Percentiles rank a stretch among this genome's conserved stretches.
Evolutionary conservation across 2,329 filamentous ascomycete species (phyloP).

Genomic region (Ophiostoma novo-ulmi): DNA sequence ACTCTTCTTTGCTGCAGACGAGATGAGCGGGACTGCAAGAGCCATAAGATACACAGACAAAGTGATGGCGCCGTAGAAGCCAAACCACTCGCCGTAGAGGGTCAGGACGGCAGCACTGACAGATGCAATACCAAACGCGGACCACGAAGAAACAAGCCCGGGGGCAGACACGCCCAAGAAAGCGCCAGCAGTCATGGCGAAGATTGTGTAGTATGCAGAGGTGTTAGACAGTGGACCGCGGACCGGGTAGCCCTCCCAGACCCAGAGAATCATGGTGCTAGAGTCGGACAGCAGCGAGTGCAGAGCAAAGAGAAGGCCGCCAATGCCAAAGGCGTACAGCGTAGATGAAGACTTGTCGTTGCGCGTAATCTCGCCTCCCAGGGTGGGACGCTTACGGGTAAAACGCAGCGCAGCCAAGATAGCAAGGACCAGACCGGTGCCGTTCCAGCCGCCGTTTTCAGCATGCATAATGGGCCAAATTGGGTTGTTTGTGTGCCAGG

Average conservation of each 20-base stretch:
- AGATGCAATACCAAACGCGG: constrained; percentile 70
- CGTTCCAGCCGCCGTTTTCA: constrained; percentile 89
- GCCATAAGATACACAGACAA: constrained; percentile 78
- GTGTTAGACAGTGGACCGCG: constrained; percentile 80
- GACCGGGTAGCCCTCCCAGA: constrained; percentile 93
- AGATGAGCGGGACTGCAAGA: constrained; percentile 67
- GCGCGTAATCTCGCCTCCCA: constrained; percentile 33
- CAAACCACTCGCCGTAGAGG: constrained; percentile 73
- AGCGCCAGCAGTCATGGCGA: constrained; percentile 79
- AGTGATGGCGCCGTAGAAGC: constrained; percentile 76
- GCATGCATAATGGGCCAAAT: constrained; percentile 93
- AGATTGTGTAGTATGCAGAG: constrained; percentile 82
- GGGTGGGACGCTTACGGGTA: constrained; percentile 57
- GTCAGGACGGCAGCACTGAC: constrained; percentile 75
- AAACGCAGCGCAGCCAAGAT: constrained; percentile 70
- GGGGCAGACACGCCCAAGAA: constrained; percentile 70
- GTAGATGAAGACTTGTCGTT: constrained; percentile 3
- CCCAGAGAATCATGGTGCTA: constrained; percentile 98
- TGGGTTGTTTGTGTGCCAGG: constrained; percentile 90
- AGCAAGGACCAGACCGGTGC: constrained; percentile 69
- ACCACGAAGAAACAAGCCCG: constrained; percentile 68
- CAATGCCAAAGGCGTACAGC: constrained; percentile 71
- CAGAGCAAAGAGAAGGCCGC: constrained; percentile 78
- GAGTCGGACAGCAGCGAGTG: constrained; percentile 94
- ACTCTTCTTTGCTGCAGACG: constrained; percentile 67